A percentile compares a stretch with the other conserved stretches of the same genome.
Conservation (phyloP, 176 grass and related monocot species). For the Triticum dicoccoides region DNA sequence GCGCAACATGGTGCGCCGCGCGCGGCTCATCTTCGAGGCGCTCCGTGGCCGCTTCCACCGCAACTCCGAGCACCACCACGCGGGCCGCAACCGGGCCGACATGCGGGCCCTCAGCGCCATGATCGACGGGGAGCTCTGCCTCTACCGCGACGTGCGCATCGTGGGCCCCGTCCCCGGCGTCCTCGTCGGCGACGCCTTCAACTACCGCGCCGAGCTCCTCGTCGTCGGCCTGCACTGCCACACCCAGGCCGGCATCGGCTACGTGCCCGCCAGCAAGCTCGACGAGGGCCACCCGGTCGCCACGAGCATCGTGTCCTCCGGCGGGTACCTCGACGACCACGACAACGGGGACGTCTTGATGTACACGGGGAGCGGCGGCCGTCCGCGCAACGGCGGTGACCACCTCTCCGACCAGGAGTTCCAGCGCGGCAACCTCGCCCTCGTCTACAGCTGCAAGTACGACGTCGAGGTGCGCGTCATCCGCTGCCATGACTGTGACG, state of each 20-base stretch:
- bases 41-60: slow-evolving; percentile 40
- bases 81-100: slow-evolving; percentile 44
- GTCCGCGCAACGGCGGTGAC: slow-evolving; percentile 32
- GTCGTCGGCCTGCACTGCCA: slow-evolving; percentile 67
- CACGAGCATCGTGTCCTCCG: slow-evolving; percentile 82
- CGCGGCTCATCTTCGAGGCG: slow-evolving; percentile 75
- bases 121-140: slow-evolving; percentile 41
- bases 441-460: slow-evolving; percentile 62
- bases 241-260: slow-evolving; percentile 65
- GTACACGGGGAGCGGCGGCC: slow-evolving; percentile 84
- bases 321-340: slow-evolving; percentile 70
- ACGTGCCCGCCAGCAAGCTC: slow-evolving; percentile 45
- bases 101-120: slow-evolving; percentile 52
- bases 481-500: slow-evolving; percentile 36
- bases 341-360: slow-evolving; percentile 70
- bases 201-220: slow-evolving; percentile 82
- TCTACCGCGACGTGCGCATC: slow-evolving; percentile 55
- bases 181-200: slow-evolving; percentile 72
- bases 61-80: neutral
- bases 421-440: slow-evolving; percentile 74
- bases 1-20: slow-evolving; percentile 41
- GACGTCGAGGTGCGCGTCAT: slow-evolving; percentile 83
- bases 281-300: slow-evolving; percentile 62
- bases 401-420: slow-evolving; percentile 59
- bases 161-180: slow-evolving; percentile 71